These are phyloP conservation scores for Tetradesmus obliquus DNA, from an alignment of 139 green algal genomes.

Conservation along the genomic window DNA sequence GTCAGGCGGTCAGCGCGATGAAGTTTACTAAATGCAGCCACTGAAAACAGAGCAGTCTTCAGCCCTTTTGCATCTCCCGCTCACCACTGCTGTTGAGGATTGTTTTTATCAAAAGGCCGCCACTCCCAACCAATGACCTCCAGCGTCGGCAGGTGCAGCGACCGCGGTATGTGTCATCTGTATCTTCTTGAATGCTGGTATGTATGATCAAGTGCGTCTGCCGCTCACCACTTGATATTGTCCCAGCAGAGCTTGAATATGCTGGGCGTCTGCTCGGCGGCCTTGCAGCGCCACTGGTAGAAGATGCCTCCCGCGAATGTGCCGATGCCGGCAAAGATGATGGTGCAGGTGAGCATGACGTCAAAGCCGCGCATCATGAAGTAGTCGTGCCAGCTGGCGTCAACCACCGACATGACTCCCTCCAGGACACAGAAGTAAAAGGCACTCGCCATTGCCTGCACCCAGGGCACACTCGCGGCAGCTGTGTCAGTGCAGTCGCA, in stretches of 20 bases:
- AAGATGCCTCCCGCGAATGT: conserved; percentile 16
- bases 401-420: conserved; percentile 19
- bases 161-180: too few species aligned
- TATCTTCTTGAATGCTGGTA: too few species aligned
- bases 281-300: conserved; percentile 14
- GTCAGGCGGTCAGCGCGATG: too few species aligned
- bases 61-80: too few species aligned
- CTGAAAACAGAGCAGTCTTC: too few species aligned
- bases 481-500: not conserved
- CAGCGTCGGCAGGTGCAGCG: too few species aligned
- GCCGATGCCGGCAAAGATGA: conserved; percentile 28
- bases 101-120: too few species aligned
- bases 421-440: conserved; percentile 33
- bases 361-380: conserved; percentile 25
- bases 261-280: not conserved
- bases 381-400: conserved; percentile 33
- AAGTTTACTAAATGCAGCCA: too few species aligned
- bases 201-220: too few species aligned
- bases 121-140: too few species aligned
- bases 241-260: conserved; percentile 33
- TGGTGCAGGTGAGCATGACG: conserved; percentile 25
- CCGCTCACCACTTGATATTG: conserved; percentile 34
- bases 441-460: conserved; percentile 28
- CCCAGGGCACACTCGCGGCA: not conserved
- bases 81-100: too few species aligned